These are phyloP conservation scores for Parafenestella ontariensis DNA, from an alignment of 2,329 filamentous ascomycete species.

Conservation along the genomic window DNA sequence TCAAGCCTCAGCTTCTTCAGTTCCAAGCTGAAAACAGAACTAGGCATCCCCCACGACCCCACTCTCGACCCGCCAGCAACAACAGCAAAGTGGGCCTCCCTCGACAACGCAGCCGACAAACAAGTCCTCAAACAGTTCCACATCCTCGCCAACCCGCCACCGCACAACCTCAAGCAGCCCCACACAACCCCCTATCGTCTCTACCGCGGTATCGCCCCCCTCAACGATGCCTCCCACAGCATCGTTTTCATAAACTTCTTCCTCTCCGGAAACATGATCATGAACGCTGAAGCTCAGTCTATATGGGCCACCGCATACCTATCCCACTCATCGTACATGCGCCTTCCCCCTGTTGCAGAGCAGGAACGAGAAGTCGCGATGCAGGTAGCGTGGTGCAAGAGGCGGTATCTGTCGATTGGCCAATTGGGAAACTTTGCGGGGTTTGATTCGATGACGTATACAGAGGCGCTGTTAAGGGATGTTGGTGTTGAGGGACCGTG, in stretches of 20 bases:
- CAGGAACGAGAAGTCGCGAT: conserved; percentile 11
- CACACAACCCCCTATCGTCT: conserved; percentile 22
- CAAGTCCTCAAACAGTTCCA: conserved; percentile 3
- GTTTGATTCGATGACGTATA: conserved; percentile 10
- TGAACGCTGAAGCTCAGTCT: conserved; percentile 21
- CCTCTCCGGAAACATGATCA: conserved; percentile 9
- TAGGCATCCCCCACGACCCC: conserved; percentile 13
- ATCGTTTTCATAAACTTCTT: conserved; percentile 29
- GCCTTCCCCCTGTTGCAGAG: conserved; percentile 6
- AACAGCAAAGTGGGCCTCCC: conserved; percentile 13
- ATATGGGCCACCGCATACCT: conserved; percentile 26
- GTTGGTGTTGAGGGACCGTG: background rate
- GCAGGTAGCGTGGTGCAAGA: conserved; percentile 5
- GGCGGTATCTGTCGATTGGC: conserved; percentile 56
- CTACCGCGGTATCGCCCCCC: conserved; percentile 17
- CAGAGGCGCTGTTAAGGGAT: conserved; percentile 3
- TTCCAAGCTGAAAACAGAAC: background rate
- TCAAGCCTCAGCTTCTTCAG: conserved; percentile 14
- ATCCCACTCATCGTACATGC: conserved; percentile 2
- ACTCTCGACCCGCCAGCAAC: background rate
- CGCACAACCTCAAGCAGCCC: conserved; percentile 2
- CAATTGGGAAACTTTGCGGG: conserved; percentile 39
- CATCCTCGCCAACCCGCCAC: conserved; percentile 19
- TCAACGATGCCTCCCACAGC: conserved; percentile 9
- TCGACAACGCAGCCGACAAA: conserved; percentile 14